A percentile compares a stretch with the other conserved stretches of the same genome.
phyloP scores from a whole-genome alignment of 2,329 filamentous ascomycete species.

The Talaromyces funiculosus region DNA sequence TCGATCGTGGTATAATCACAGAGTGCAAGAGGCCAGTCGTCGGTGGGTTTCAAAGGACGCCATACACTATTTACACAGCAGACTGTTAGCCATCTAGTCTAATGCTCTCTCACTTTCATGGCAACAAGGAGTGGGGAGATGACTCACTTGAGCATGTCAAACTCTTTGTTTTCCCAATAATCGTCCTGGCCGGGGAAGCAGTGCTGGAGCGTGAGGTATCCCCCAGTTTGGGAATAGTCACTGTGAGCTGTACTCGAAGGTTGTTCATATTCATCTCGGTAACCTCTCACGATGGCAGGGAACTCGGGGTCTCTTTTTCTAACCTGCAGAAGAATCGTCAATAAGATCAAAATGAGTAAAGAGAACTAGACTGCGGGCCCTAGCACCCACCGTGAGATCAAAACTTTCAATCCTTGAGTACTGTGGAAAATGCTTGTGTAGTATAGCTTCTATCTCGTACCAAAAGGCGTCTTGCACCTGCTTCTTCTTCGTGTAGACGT shows the following conservation, averaged over 20 bases:
- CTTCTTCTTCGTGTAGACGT: conserved; percentile 4
- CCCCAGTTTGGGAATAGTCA: background rate
- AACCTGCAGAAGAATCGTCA: background rate
- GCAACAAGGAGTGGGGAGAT: background rate
- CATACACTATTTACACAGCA: conserved; percentile 1
- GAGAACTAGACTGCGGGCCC: background rate
- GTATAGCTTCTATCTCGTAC: conserved; percentile 5
- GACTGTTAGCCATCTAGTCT: background rate
- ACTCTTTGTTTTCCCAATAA: conserved; percentile 5
- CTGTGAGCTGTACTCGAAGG: conserved; percentile 3
- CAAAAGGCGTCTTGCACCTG: background rate
- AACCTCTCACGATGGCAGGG: background rate
- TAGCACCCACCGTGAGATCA: background rate
- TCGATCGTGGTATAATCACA: conserved; percentile 3
- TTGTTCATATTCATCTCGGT: conserved; percentile 1
- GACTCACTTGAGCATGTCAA: conserved; percentile 8
- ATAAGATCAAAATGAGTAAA: background rate
- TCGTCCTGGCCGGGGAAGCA: conserved; percentile 1
- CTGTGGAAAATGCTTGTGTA: conserved; percentile 1
- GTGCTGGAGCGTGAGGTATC: conserved; percentile 1
- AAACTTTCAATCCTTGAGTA: conserved; percentile 4
- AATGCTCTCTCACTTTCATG: background rate
- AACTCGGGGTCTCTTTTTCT: conserved; percentile 6
- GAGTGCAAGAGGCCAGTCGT: conserved; percentile 4
- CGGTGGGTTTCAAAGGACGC: background rate